Evolutionary conservation across 1,139 yeast species (phyloP), one percentile per base, ranked within the genome.

Genomic region (Pichia sp.): DNA sequence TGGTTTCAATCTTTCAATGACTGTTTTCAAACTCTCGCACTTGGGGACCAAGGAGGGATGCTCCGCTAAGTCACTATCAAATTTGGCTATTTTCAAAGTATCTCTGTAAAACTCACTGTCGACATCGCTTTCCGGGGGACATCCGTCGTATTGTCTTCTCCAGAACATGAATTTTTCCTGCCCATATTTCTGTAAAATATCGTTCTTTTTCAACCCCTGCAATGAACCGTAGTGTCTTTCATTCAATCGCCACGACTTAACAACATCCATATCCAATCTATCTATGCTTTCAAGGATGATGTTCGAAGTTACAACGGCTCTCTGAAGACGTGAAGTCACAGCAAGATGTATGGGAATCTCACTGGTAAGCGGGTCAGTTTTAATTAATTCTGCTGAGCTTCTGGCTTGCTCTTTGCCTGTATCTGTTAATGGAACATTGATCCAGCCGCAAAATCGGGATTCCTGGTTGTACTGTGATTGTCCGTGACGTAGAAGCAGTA

Each of bases 401-500:
- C 65, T 65, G 1, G 95, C 95, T 65, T 87, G 93, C 10, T 70
- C 62, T 57, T 75, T 70, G 2, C 95, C 95, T 58, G 78, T 79
- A 1, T 72, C 76, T 4, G 88, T 80, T 54, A 87, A 70, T 42
- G 79, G 78, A 10, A 86, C 81, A 68, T 87, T 93, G n/a, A 85
- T 78, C 95, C 95, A 87, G 1, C 95, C 95, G 64, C 93, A 85
- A 67, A 87, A 87, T 59, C 78, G 75, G 66, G 85, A 82, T 54
- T 78, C 80, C 61, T 84, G 80, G 65, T 87, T 87, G 79, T 88
- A 81, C 64, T 82, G 80, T 19, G 89, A 82, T 64, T 87, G 87
- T 2, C 95, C 95, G 65, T 87, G 95, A 62, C 95, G 78, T 45
- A 84, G 75, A 8, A 83, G 73, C 5, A 84, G 74, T 26, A 83